Base-by-base conservation (phyloP, 441 rosid genomes). In the Pelargonium citronellum region DNA sequence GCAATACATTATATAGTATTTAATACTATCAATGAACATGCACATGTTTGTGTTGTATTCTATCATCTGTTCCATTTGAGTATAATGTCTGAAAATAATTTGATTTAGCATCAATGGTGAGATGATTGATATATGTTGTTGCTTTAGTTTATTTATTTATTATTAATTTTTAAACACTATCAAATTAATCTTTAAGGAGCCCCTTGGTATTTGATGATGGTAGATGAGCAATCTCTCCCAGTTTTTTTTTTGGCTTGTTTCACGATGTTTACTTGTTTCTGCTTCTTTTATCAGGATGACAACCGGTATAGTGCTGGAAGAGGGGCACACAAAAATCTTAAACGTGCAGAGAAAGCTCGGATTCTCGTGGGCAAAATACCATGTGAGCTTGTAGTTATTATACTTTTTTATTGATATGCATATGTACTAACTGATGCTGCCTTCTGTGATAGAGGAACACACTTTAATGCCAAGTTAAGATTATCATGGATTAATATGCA, bases 341-440 rank as follows among this genome's bases (percentile, higher is more conserved):
- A 87, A 81, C 97, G 95, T 22, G 97, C 97, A 22, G 99, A 94
- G 85, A 90, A 87, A 79, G 96, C 97, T 37, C 81, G 96, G 76
- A 83, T 83, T 70, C 78, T 94, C 61, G 84, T 86, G 77, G 75
- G 84, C 88, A 91, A 90, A 87, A 67, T 90, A 63, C 90, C 94
- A 80, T 78, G 96, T 87, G 82, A 90, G 99, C 70, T 66, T 74
- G 15, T 46, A 34, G 7, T 11, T 27, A 27, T 27, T 27, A 27
- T 27, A 27, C 30, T 27, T 27, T 27, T 66, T 69, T 61, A 16
- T 10, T 24, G 34, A 15, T 69, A 39, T 17, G 64, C 58, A 63
- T 8, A 57, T 5, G 11, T 57, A 57, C 30, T 17, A 15, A 20
- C 24, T 19, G 12, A 16, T 12, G 55, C n/a, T 12, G 57, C 15